These are phyloP conservation scores for Puccinia horiana DNA, from an alignment of 1,284 basidiomycete genomes.

Conservation along the genomic window DNA sequence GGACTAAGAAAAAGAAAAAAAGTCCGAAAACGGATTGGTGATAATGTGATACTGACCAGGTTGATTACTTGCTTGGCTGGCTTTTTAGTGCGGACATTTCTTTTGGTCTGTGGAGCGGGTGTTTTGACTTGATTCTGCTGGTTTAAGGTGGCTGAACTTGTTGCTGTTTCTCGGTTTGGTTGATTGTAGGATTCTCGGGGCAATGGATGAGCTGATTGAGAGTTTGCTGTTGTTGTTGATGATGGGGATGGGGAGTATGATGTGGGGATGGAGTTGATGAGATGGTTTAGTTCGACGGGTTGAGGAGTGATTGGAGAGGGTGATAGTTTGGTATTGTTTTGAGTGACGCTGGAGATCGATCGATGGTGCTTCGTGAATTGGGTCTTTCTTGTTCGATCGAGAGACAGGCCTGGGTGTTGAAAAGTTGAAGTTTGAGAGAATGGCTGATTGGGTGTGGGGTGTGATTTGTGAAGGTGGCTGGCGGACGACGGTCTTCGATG, in stretches of 20 bases:
- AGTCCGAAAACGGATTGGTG: neutral
- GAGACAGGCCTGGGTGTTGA: neutral
- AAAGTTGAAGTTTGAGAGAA: too few relatives aligned
- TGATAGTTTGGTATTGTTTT: neutral
- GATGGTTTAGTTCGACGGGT: neutral
- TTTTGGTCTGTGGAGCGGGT: neutral
- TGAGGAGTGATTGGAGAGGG: neutral
- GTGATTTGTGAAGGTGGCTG: too few relatives aligned
- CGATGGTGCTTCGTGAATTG: neutral
- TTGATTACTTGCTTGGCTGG: constrained; percentile 44
- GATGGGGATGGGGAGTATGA: neutral
- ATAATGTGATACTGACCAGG: constrained; percentile 18
- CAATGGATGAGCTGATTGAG: neutral
- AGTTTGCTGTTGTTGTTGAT: neutral
- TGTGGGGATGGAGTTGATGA: neutral
- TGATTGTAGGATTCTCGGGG: neutral
- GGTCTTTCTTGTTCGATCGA: neutral
- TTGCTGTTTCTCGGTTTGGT: neutral
- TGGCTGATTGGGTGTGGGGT: too few relatives aligned
- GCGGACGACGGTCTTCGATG: too few relatives aligned
- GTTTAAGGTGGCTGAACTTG: neutral
- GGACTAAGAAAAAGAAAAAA: too few relatives aligned
- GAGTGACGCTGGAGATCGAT: neutral
- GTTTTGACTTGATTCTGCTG: neutral
- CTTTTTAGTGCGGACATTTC: neutral